Conservation (phyloP, 129 eudicot genomes). For the Helianthus annuus region DNA sequence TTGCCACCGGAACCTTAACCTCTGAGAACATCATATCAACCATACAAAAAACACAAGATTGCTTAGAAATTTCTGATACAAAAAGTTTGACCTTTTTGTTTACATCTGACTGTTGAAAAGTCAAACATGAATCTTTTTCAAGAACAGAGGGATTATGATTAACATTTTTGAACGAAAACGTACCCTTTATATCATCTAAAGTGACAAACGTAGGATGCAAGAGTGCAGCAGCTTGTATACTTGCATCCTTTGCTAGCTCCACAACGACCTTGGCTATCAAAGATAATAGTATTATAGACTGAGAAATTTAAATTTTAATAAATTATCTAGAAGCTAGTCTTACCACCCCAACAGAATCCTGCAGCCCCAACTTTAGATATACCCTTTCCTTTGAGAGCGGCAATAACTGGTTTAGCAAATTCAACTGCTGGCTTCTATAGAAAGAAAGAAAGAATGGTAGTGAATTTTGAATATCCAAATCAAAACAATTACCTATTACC, state of each 20-base stretch:
- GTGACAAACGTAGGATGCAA: slow-evolving; percentile 72
- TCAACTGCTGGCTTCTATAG: slow-evolving; percentile 33
- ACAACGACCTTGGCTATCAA: slow-evolving; percentile 40
- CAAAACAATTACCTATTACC: neutral
- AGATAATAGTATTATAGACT: slow-evolving; percentile 8
- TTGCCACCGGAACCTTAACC: slow-evolving; percentile 63
- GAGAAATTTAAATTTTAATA: neutral
- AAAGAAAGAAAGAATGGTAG: neutral
- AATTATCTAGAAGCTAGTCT: slow-evolving; percentile 8
- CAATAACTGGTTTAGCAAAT: slow-evolving; percentile 32
- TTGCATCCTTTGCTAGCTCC: slow-evolving; percentile 45
- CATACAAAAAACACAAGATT: slow-evolving; percentile 15
- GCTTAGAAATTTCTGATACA: neutral
- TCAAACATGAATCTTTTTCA: slow-evolving; percentile 12
- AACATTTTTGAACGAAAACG: slow-evolving; percentile 3
- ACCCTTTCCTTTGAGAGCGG: slow-evolving; percentile 75
- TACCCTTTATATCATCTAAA: slow-evolving; percentile 70
- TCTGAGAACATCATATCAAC: slow-evolving; percentile 40
- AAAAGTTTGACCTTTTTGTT: neutral
- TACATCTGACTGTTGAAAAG: neutral
- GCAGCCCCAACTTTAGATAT: slow-evolving; percentile 78
- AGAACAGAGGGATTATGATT: slow-evolving; percentile 21
- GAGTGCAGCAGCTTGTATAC: slow-evolving; percentile 55
- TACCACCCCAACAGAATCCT: slow-evolving; percentile 97
- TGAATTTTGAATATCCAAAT: neutral